Base-by-base conservation (phyloP, 768 basidiomycete species). In the Psilocybe tampanensis region DNA sequence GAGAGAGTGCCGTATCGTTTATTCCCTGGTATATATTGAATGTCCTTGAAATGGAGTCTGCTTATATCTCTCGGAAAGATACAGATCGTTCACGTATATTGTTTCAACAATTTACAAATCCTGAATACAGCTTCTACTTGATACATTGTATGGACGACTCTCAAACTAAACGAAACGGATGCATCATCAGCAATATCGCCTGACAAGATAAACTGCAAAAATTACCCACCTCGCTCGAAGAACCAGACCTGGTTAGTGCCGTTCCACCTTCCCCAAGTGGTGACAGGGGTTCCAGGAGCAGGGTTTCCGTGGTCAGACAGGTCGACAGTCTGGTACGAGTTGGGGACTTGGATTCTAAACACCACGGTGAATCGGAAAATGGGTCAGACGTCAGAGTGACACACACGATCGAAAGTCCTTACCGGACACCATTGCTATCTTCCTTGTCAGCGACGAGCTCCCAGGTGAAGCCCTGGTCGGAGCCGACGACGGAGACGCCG, bases 281-380 rank as follows among this genome's bases (percentile, higher is more conserved):
- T 60, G 12, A 83, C 54, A 0, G 66, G 63, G 0, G 80, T 81
- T 1, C 82, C 80, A 13, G 69, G 70, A 1, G 60, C 61, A 17
- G 72, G 24, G 59, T 73, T 74, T 24, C 81, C 80, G 34, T 79
- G 60, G 47, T 80, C 70, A 8, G 74, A 67, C 18, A 83, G 62
- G 55, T 82, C 81, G 42, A 79, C 55, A 51, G 69, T 72, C 56
- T 67, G 69, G 12, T 50, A n/a, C 0, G 73, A 79, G 44, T 64
- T 55, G 19, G 72, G 72, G 41, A 77, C 66, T 50, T 62, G 73
- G 56, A 82, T 61, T 60, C 82, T 83, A 47, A 36, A 11, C 52
- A 1, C 1, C 19, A 39, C 21, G 32, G 34, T 34, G 5, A 26
- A 44, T 52, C 33, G 15, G 36, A 15, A n/a, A n/a, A n/a, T n/a